These are phyloP conservation scores for Candida vaughaniae DNA, from an alignment of 805 yeast genomes.

Conservation along the genomic window DNA sequence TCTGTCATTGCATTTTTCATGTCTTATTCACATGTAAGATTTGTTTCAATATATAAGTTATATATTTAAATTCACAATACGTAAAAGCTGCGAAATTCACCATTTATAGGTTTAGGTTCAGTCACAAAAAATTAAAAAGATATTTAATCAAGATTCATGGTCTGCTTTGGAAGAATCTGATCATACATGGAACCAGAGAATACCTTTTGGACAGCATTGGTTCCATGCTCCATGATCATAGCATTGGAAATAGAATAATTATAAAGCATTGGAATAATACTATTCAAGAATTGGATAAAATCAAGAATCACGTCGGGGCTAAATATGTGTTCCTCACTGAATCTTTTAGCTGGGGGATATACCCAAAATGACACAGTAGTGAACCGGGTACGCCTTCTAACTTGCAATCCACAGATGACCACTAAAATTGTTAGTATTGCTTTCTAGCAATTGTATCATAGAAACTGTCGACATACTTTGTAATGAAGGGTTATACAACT, in stretches of 20 bases:
- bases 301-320: slow-evolving; percentile 2
- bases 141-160: too few relatives aligned
- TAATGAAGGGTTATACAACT: slow-evolving; percentile 4
- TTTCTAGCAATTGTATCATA: too few relatives aligned
- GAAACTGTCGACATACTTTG: too few relatives aligned
- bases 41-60: too few relatives aligned
- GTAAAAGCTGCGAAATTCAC: too few relatives aligned
- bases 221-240: neutral
- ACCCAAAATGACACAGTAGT: slow-evolving; percentile 18
- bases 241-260: neutral
- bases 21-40: too few relatives aligned
- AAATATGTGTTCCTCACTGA: slow-evolving; percentile 6
- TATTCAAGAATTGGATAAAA: slow-evolving; percentile 1
- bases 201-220: neutral
- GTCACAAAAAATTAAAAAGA: too few relatives aligned
- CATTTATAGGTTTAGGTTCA: too few relatives aligned
- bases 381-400: slow-evolving; percentile 11
- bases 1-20: too few relatives aligned
- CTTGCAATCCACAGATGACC: slow-evolving; percentile 16
- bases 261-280: neutral
- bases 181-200: too few relatives aligned
- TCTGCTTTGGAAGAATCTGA: too few relatives aligned
- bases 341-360: slow-evolving; percentile 13
- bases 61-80: too few relatives aligned
- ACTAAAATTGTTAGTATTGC: slow-evolving; percentile 14